Base-by-base conservation (phyloP, 1,139 yeast species). In the Yamadazyma diddensiae region DNA sequence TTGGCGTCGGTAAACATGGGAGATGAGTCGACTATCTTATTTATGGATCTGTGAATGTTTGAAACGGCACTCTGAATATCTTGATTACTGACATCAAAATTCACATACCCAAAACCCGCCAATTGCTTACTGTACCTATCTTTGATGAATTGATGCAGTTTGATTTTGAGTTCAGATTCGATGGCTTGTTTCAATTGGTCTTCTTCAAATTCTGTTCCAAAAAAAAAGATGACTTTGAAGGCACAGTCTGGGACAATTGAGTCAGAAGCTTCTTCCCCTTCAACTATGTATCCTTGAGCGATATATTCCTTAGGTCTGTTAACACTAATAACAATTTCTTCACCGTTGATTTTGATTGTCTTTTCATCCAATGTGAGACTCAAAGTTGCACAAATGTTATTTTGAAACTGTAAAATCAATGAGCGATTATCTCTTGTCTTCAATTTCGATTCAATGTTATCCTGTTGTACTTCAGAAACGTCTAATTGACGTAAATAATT, bases 241-340 rank as follows among this genome's bases (percentile, higher is more conserved):
- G 73, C 70, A 32, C 53, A 59, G 36, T 67, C 74, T 6, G 46
- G 32, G 0, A 66, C 65, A 5, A 5, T 13, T 6, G 15, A 12
- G 6, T 13, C 25, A 11, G 25, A 22, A 10, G 4, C 7, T 6
- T 6, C 60, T 10, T 22, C 23, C 2, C 34, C 25, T n/a, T 30
- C 36, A 7, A 24, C 12, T 3, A 50, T 51, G 6, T 37, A 43
- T 5, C 45, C 38, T 42, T 62, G 71, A 2, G 73, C 69, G 16
- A 82, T 68, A 46, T 80, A 85, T 38, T 78, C 82, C n/a, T 62
- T 59, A 1, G 94, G 92, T 45, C 94, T 65, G 7, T 54, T 42
- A 3, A 80, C 49, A 2, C 41, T 47, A 10, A 79, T 47, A 7
- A 44, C 43, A 9, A 44, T 12, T 5, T 39, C 41, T 3, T 43